phyloP scores from a whole-genome alignment of 2,329 filamentous ascomycete genomes.

The Lecanicillium sp. region DNA sequence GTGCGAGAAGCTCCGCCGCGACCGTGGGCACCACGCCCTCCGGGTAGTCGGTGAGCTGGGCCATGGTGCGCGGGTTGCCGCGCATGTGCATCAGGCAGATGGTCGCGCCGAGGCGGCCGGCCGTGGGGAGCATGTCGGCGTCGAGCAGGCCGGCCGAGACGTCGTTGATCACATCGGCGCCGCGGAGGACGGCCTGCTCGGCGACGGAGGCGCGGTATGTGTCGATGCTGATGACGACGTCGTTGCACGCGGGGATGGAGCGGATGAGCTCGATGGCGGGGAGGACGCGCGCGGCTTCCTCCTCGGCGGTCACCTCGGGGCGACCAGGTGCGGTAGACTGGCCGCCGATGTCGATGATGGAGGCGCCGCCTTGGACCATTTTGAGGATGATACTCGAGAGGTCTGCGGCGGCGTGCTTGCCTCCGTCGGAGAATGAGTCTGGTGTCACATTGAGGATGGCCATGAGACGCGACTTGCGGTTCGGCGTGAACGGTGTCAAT shows the following conservation, averaged over 20 bases:
- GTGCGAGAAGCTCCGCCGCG: conserved; percentile 59
- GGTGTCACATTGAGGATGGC: conserved; percentile 91
- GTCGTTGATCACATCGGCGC: conserved; percentile 92
- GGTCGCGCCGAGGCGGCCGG: conserved; percentile 71
- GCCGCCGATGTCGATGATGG: conserved; percentile 86
- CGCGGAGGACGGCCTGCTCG: conserved; percentile 64
- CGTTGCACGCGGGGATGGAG: conserved; percentile 52
- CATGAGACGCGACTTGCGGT: conserved; percentile 74
- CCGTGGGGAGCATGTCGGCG: conserved; percentile 71
- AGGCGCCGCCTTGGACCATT: conserved; percentile 65
- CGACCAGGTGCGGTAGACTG: conserved; percentile 84
- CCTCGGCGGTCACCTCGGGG: conserved; percentile 58
- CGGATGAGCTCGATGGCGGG: conserved; percentile 74
- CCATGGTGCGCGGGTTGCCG: conserved; percentile 80
- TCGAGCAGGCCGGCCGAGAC: conserved; percentile 80
- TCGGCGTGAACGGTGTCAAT: conserved; percentile 52
- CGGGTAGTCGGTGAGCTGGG: conserved; percentile 59
- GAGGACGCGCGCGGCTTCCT: conserved; percentile 73
- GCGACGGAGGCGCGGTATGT: conserved; percentile 87
- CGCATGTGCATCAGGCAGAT: conserved; percentile 92
- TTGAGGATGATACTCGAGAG: conserved; percentile 53
- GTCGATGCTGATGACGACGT: conserved; percentile 78
- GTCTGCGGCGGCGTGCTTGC: conserved; percentile 46
- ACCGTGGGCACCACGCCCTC: conserved; percentile 61
- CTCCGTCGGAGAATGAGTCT: conserved; percentile 95